Base-by-base conservation (phyloP, 805 yeast genomes). In the Hanseniaspora valbyensis region DNA sequence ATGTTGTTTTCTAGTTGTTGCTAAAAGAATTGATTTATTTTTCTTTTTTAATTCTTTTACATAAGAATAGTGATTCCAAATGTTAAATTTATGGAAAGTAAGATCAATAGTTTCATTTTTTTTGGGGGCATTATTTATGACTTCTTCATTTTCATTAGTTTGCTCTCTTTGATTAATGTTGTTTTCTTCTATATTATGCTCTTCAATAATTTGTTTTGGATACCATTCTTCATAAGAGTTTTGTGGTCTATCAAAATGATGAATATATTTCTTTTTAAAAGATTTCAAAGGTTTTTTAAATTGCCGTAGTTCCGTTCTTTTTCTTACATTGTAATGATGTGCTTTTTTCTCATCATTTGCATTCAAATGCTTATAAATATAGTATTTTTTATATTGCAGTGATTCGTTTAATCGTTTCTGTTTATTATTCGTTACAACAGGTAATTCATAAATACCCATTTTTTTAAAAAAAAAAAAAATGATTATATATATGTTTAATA, bases 201-300 rank as follows among this genome's bases (percentile, higher is more conserved):
- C 38, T 34, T 44, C 33, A 30, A 33, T 48, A 25, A 48, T 32
- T 16, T 39, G 40, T 3, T 29, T 39, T 24, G 51, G 51, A 16
- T 48, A 48, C 68, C 68, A 65, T 36, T 55, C 52, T 49, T 65
- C 68, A 51, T 54, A 64, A 8, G 58, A 56, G 7, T 56, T 54
- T 46, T 63, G 62, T 30, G 67, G 67, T 52, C 61, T 61, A 29
- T 60, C 61, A 50, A 62, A 58, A 16, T 54, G 54, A n/a, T 53
- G 54, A 34, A 56, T 58, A 49, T 55, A 64, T 33, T 49, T 59
- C 22, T 58, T 57, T 42, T 59, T 65, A 33, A 44, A 52, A 14
- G 12, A 6, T 12, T 13, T n/a, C 8, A 48, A 32, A 13, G 38
- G 26, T 26, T 33, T 48, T 24, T 40, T 48, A 18, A 48, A 48